Conservation (phyloP, 1,284 basidiomycete species). For the Rhodofomes roseus region DNA sequence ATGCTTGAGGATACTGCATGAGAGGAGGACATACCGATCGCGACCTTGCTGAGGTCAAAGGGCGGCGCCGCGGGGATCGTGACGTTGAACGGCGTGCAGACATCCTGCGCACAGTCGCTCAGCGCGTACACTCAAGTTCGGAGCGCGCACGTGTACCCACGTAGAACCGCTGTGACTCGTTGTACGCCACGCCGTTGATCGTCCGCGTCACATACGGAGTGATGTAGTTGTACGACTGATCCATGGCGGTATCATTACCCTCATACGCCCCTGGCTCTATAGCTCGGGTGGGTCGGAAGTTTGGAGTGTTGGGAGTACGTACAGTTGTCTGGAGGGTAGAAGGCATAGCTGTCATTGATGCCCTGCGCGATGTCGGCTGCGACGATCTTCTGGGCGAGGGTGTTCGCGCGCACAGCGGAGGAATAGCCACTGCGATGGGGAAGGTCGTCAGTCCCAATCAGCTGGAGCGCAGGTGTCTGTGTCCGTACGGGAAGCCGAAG, state of each 20-base stretch:
- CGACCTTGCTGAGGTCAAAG: conserved; percentile 44
- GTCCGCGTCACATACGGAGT: conserved; percentile 39
- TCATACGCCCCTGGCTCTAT: conserved; percentile 43
- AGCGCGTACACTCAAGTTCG: too few relatives aligned
- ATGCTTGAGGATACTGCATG: background rate
- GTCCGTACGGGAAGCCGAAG: conserved; percentile 48
- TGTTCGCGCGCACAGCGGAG: conserved; percentile 47
- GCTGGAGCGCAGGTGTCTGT: too few relatives aligned
- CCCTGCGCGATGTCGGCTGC: conserved; percentile 45
- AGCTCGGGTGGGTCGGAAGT: background rate
- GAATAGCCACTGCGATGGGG: conserved; percentile 50
- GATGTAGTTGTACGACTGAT: conserved; percentile 45
- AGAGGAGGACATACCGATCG: background rate
- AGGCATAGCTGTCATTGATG: conserved; percentile 32
- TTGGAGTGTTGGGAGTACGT: conserved; percentile 13
- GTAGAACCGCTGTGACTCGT: conserved; percentile 54
- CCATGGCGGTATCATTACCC: conserved; percentile 44
- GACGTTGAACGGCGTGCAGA: conserved; percentile 37
- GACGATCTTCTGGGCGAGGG: conserved; percentile 55
- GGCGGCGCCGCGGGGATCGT: conserved; percentile 46
- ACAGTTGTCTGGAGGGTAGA: conserved; percentile 54
- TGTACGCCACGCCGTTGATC: conserved; percentile 46
- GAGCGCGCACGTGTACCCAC: conserved; percentile 28
- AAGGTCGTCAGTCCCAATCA: too few relatives aligned
- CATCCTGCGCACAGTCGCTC: conserved; percentile 21